Evolutionary conservation across 805 yeast species (phyloP).

Genomic region (Brettanomyces naardenensis): DNA sequence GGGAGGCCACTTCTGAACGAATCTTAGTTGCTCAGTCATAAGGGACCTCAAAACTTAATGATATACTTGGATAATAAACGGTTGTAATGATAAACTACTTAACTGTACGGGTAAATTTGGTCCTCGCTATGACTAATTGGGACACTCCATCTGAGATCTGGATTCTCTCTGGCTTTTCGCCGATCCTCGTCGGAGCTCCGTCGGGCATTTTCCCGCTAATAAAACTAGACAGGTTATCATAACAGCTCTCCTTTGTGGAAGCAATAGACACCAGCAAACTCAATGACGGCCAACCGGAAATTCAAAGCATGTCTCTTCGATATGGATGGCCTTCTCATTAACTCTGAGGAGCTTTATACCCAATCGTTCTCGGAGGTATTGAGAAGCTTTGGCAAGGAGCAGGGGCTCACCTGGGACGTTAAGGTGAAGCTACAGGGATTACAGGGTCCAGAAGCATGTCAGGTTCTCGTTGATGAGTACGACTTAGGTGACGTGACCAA

Average conservation of each 20-base stretch:
- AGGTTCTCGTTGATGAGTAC: slow-evolving; percentile 58
- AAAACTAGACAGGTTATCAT: neutral
- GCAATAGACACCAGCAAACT: neutral
- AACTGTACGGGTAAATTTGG: too few relatives aligned
- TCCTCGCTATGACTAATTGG: too few relatives aligned
- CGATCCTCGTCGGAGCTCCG: too few relatives aligned
- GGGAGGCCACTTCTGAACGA: too few relatives aligned
- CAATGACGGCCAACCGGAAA: slow-evolving; percentile 2
- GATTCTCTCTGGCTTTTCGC: too few relatives aligned
- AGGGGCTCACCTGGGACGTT: slow-evolving; percentile 85
- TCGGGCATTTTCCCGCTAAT: too few relatives aligned
- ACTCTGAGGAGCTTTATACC: slow-evolving; percentile 90
- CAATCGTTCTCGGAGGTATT: slow-evolving; percentile 62
- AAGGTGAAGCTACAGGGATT: slow-evolving; percentile 84
- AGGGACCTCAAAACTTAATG: too few relatives aligned
- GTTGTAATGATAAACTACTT: too few relatives aligned
- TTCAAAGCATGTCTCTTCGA: slow-evolving; percentile 36
- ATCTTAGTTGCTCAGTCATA: too few relatives aligned
- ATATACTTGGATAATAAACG: too few relatives aligned
- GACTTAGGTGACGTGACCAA: slow-evolving; percentile 48
- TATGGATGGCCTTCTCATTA: slow-evolving; percentile 92
- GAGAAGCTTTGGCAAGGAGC: slow-evolving; percentile 41
- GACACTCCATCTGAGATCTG: too few relatives aligned
- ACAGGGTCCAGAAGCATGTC: slow-evolving; percentile 74
- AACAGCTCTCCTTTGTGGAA: neutral